Conservation (phyloP, 2,329 filamentous ascomycete species). For the Aspergillus brunneoviolaceus region DNA sequence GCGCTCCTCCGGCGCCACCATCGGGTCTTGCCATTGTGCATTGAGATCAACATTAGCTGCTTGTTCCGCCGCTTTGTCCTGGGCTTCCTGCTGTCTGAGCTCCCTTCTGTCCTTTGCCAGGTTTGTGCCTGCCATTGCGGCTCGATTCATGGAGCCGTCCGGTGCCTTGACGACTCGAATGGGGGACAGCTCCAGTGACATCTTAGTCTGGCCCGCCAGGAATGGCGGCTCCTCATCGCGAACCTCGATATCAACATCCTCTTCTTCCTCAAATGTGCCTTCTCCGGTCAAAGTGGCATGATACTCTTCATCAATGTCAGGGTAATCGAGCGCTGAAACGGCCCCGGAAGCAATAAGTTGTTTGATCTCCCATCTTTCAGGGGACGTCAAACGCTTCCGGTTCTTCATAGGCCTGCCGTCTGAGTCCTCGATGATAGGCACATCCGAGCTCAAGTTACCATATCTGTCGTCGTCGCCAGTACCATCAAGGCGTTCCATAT, state of each 20-base stretch:
- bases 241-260: conserved; percentile 96
- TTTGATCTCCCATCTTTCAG: conserved; percentile 95
- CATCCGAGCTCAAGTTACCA: conserved; percentile 51
- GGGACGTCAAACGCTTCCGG: conserved; percentile 92
- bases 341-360: conserved; percentile 95
- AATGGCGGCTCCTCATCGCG: conserved; percentile 96
- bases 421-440: conserved; percentile 65
- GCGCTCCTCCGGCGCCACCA: conserved; percentile 79
- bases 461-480: conserved; percentile 55
- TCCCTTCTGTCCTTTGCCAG: conserved; percentile 89
- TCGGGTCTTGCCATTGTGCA: conserved; percentile 94
- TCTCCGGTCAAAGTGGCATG: conserved; percentile 83
- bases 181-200: conserved; percentile 89
- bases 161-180: conserved; percentile 97
- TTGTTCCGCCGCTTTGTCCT: conserved; percentile 73
- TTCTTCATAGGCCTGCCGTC: conserved; percentile 58
- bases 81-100: conserved; percentile 80
- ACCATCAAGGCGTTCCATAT: conserved; percentile 77
- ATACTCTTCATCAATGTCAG: conserved; percentile 91
- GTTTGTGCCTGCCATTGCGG: conserved; percentile 88
- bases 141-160: conserved; percentile 95
- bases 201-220: conserved; percentile 91
- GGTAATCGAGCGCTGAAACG: conserved; percentile 88
- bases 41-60: conserved; percentile 76
- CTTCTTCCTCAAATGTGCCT: conserved; percentile 84